These are phyloP conservation scores for Mycena haematopus DNA, from an alignment of 768 basidiomycete genomes.

Conservation along the genomic window DNA sequence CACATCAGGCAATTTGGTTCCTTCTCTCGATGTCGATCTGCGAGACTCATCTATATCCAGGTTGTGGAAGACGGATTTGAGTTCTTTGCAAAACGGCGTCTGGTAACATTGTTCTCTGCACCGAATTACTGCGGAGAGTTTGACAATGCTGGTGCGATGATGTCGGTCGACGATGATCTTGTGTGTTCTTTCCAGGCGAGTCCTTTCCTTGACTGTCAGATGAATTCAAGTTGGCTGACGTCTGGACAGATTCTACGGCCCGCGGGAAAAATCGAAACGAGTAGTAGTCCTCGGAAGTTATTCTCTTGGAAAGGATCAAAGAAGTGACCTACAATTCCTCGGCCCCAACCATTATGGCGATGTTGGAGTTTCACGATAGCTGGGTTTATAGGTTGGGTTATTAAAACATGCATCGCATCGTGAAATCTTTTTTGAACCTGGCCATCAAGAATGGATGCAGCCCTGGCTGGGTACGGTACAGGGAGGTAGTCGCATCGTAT, in stretches of 20 bases:
- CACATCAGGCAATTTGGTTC: slow-evolving; percentile 79
- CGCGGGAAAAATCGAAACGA: neutral
- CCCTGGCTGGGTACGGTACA: too few species aligned
- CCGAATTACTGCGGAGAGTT: slow-evolving; percentile 97
- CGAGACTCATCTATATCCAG: slow-evolving; percentile 45
- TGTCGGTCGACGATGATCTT: slow-evolving; percentile 98
- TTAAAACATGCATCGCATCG: too few species aligned
- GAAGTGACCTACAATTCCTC: neutral
- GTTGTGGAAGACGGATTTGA: slow-evolving; percentile 89
- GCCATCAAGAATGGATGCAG: too few species aligned
- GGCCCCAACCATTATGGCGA: neutral
- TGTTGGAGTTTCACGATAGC: neutral
- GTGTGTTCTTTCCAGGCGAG: slow-evolving; percentile 95
- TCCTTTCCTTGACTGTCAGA: neutral
- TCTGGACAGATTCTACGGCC: neutral
- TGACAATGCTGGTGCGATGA: slow-evolving; percentile 99
- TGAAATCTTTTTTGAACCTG: too few species aligned
- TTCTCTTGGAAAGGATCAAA: neutral
- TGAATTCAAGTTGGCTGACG: too few species aligned
- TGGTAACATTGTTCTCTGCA: slow-evolving; percentile 99
- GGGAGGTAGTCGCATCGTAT: too few species aligned
- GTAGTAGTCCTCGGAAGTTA: neutral
- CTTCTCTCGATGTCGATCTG: neutral
- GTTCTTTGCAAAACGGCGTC: slow-evolving; percentile 73
- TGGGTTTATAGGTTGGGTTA: too few species aligned